Conservation (phyloP, 2,329 filamentous ascomycete genomes). For the Microdochium bolleyi region DNA sequence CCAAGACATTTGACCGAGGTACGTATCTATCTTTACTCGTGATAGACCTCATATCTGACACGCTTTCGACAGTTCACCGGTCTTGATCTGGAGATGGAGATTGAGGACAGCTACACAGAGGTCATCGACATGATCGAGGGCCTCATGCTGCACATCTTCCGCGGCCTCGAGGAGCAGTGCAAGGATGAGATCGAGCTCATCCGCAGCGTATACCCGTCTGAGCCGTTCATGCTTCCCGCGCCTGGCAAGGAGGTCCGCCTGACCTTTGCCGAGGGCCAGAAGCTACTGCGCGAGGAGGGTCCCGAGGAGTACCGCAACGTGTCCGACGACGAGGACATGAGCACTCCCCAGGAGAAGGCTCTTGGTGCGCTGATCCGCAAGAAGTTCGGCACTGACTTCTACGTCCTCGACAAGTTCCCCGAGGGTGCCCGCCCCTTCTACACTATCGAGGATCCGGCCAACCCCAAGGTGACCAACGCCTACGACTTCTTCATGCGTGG, state of each 20-base stretch:
- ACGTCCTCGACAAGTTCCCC: slow-evolving; percentile 94
- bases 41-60: background rate
- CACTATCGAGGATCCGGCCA: slow-evolving; percentile 58
- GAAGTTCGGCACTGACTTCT: slow-evolving; percentile 94
- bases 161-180: slow-evolving; percentile 59
- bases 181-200: slow-evolving; percentile 65
- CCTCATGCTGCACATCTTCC: slow-evolving; percentile 73
- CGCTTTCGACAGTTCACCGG: slow-evolving; percentile 56
- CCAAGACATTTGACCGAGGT: slow-evolving; percentile 75
- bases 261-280: slow-evolving; percentile 70
- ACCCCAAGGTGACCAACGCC: slow-evolving; percentile 45
- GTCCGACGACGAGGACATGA: slow-evolving; percentile 70
- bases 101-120: slow-evolving; percentile 70
- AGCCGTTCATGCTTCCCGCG: slow-evolving; percentile 68
- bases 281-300: slow-evolving; percentile 68
- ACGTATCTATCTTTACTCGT: slow-evolving; percentile 15
- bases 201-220: slow-evolving; percentile 66
- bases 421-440: slow-evolving; percentile 85
- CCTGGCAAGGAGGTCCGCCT: slow-evolving; percentile 68
- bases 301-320: slow-evolving; percentile 60
- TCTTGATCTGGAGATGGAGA: slow-evolving; percentile 86
- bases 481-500: slow-evolving; percentile 79
- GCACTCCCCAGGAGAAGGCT: slow-evolving; percentile 77
- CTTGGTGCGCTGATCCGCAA: slow-evolving; percentile 77
- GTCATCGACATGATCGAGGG: slow-evolving; percentile 65